Evolutionary conservation across 495 filamentous ascomycete species (phyloP), one percentile per base, ranked within the genome.

Genomic region (Penicillium mononematosum): DNA sequence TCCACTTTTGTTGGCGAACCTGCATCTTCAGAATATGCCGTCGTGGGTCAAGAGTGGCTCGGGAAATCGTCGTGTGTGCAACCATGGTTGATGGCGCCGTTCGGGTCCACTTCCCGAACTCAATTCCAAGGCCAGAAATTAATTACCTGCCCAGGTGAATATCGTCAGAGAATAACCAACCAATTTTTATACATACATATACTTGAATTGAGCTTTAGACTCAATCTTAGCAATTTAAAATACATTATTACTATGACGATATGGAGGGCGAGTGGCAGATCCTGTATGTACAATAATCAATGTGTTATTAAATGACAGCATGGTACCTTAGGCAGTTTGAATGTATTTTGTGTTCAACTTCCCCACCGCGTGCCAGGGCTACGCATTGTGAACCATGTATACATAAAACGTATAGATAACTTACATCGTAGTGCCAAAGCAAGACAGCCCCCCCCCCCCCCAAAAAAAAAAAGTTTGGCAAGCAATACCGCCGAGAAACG

Each of bases 61-160:
- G 3, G 31, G 31, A 47, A 34, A 46, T 59, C 34, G 50, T 46
- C 25, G 11, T 39, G 29, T 38, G 7, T 1, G 10, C 31, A 47
- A 39, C 36, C 53, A 29, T 47, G 53, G 53, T 45, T n/a, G 43
- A 27, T 5, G 53, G 44, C 22, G 22, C 53, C 44, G 53, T 55
- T 55, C 3, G 36, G 58, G 12, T 12, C 51, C 49, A 58, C 53
- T 46, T 45, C 43, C 42, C 53, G 53, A 41, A 12, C 10, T 29
- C 27, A 34, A 46, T 55, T 56, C 43, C 16, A 45, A 32, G 51
- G 4, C n/a, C 45, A 14, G n/a, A 25, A 17, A 10, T 19, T 45
- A 14, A n/a, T 45, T 25, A 16, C 16, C 3, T 29, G n/a, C n/a
- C n/a, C n/a, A n/a, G n/a, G n/a, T n/a, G 43, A 25, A 45, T 24